Percentiles rank a stretch among this genome's conserved stretches.
Evolutionary conservation across 2,329 filamentous ascomycete genomes (phyloP).

Genomic region (Dothidotthia symphoricarpi): DNA sequence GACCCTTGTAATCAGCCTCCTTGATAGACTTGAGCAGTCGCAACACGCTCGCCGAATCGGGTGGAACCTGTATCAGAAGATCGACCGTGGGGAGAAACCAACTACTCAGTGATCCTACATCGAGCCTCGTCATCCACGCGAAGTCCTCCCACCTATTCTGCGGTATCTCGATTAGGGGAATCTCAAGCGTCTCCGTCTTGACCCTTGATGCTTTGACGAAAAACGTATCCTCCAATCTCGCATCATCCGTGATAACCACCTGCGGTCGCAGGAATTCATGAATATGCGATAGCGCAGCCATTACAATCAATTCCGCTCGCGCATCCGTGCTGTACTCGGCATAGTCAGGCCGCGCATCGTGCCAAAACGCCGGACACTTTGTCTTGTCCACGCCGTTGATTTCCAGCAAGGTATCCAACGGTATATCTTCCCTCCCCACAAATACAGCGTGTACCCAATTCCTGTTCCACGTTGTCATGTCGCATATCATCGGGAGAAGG

Average conservation of each 20-base stretch:
- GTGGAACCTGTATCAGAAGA: slow-evolving; percentile 75
- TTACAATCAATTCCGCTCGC: slow-evolving; percentile 65
- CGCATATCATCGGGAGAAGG: slow-evolving; percentile 78
- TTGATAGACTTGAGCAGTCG: slow-evolving; percentile 74
- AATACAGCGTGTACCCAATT: slow-evolving; percentile 81
- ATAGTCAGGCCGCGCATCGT: slow-evolving; percentile 76
- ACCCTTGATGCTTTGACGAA: slow-evolving; percentile 62
- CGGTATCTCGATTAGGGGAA: slow-evolving; percentile 75
- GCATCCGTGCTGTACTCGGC: slow-evolving; percentile 65
- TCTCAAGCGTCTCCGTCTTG: slow-evolving; percentile 52
- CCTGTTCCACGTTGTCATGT: slow-evolving; percentile 69
- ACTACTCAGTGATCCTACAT: slow-evolving; percentile 67
- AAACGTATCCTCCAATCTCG: slow-evolving; percentile 64
- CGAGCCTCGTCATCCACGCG: slow-evolving; percentile 75
- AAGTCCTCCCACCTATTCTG: slow-evolving; percentile 60
- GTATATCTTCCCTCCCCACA: slow-evolving; percentile 69
- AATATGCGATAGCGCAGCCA: slow-evolving; percentile 68
- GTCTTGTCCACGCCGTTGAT: slow-evolving; percentile 74
- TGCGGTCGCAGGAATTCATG: slow-evolving; percentile 73
- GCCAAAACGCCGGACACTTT: slow-evolving; percentile 65
- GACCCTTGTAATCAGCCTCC: slow-evolving; percentile 71
- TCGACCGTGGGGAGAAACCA: slow-evolving; percentile 81
- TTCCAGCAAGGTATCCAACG: slow-evolving; percentile 65
- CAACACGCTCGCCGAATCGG: slow-evolving; percentile 71
- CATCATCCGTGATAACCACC: slow-evolving; percentile 70